Percentiles rank a stretch among this genome's conserved stretches.
Evolutionary conservation across 495 filamentous ascomycete species (phyloP).

Genomic region (Aspergillus avenaceus): DNA sequence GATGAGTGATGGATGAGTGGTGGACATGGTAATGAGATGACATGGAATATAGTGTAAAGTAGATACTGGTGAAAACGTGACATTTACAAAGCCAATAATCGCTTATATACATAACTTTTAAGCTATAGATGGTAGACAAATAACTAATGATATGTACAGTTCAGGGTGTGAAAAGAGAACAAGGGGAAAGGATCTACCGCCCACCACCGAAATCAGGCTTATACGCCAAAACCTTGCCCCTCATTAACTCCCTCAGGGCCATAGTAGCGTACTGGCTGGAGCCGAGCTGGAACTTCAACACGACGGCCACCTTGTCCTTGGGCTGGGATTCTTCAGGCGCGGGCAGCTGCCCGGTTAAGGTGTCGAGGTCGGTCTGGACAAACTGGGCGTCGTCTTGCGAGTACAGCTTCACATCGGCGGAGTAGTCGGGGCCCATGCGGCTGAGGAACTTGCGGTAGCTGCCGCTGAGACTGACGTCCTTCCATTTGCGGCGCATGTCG

Average conservation of each 20-base stretch:
- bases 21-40: neutral
- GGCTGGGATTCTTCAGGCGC: slow-evolving; percentile 1
- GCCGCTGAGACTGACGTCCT: slow-evolving; percentile 84
- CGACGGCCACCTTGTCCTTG: slow-evolving; percentile 65
- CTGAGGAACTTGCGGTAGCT: slow-evolving; percentile 81
- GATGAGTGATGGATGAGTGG: no score
- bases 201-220: slow-evolving; percentile 53
- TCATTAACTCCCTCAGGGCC: slow-evolving; percentile 83
- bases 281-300: slow-evolving; percentile 80
- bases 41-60: no score
- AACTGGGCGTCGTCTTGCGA: slow-evolving; percentile 71
- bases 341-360: slow-evolving; percentile 20
- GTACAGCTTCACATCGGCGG: slow-evolving; percentile 67
- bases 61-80: no score
- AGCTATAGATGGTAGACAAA: no score
- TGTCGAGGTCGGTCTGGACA: slow-evolving; percentile 77
- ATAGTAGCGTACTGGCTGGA: slow-evolving; percentile 92
- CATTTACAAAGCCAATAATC: no score
- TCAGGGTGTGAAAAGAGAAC: no score
- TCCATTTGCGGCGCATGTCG: slow-evolving; percentile 80
- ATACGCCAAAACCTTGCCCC: slow-evolving; percentile 58
- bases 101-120: slow-evolving; percentile 7
- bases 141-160: neutral
- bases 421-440: slow-evolving; percentile 52
- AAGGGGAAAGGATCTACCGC: neutral